Conservation (phyloP, 495 filamentous ascomycete genomes). For the Daldinia vernicosa region DNA sequence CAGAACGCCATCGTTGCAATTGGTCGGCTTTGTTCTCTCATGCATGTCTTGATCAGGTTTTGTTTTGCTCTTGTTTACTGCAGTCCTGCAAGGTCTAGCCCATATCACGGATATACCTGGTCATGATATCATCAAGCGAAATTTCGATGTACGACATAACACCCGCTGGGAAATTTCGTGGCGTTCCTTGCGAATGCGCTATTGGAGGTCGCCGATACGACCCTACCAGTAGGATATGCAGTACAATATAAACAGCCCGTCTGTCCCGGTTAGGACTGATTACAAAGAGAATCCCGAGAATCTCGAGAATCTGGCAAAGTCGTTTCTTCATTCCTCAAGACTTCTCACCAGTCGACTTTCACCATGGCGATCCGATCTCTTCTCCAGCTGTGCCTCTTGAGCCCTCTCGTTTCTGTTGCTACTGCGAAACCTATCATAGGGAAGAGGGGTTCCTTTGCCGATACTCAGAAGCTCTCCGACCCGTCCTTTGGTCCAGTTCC, state of each 20-base stretch:
- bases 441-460: conserved; percentile 20
- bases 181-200: conserved; percentile 27
- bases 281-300: background rate
- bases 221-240: conserved; percentile 25
- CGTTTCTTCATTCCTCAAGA: conserved; percentile 20
- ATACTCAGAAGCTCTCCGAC: conserved; percentile 51
- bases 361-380: conserved; percentile 39
- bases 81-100: conserved; percentile 29
- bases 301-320: conserved; percentile 1
- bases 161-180: conserved; percentile 21
- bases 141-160: conserved; percentile 26
- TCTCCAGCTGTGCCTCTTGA: conserved; percentile 32
- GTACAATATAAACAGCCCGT: conserved; percentile 32
- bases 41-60: conserved; percentile 32
- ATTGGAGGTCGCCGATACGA: conserved; percentile 27
- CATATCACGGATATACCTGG: conserved; percentile 22
- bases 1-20: conserved; percentile 19
- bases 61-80: conserved; percentile 27
- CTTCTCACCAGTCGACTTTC: conserved; percentile 1
- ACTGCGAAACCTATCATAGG: conserved; percentile 29
- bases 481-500: conserved; percentile 54
- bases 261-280: conserved; percentile 8
- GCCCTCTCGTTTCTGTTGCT: conserved; percentile 25
- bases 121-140: conserved; percentile 41
- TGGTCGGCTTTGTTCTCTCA: conserved; percentile 19